phyloP scores from a whole-genome alignment of 768 basidiomycete species.

The Trametes villosa region DNA sequence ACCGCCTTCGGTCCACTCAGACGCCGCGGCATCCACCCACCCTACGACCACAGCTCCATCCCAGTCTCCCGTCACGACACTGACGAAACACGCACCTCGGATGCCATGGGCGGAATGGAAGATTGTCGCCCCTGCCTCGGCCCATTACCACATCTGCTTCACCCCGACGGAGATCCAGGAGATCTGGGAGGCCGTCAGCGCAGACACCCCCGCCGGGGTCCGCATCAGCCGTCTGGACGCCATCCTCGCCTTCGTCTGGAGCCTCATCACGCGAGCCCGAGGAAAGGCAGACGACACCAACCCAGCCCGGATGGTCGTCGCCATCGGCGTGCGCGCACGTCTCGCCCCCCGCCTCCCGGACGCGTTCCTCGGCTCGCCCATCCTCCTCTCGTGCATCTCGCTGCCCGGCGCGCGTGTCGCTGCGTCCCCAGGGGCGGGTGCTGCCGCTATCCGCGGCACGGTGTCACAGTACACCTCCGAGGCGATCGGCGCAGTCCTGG shows the following conservation, averaged over 20 bases:
- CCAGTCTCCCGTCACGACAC: too few relatives aligned
- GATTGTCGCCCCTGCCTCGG: too few relatives aligned
- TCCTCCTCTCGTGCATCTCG: constrained; percentile 34
- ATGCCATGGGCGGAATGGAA: too few relatives aligned
- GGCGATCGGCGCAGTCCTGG: constrained; percentile 36
- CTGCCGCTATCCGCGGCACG: constrained; percentile 34
- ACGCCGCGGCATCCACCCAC: too few relatives aligned
- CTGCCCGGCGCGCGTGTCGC: constrained; percentile 12
- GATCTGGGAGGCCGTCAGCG: constrained; percentile 35
- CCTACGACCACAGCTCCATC: too few relatives aligned
- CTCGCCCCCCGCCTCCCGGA: constrained; percentile 25
- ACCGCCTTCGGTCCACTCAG: too few relatives aligned
- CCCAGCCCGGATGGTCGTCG: constrained; percentile 33
- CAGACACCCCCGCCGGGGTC: not conserved
- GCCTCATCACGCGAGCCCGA: constrained; percentile 37
- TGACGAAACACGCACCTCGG: too few relatives aligned
- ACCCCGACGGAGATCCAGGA: constrained; percentile 30
- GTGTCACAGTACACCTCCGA: constrained; percentile 31
- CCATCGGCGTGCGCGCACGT: constrained; percentile 33
- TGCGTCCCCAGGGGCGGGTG: constrained; percentile 26
- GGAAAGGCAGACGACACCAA: constrained; percentile 22
- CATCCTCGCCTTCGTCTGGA: constrained; percentile 43
- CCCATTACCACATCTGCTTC: too few relatives aligned
- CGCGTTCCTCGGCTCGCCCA: constrained; percentile 39
- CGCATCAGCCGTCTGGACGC: constrained; percentile 40